Evolutionary conservation across 2,329 filamentous ascomycete species (phyloP).

Genomic region (Seiridium cupressi): DNA sequence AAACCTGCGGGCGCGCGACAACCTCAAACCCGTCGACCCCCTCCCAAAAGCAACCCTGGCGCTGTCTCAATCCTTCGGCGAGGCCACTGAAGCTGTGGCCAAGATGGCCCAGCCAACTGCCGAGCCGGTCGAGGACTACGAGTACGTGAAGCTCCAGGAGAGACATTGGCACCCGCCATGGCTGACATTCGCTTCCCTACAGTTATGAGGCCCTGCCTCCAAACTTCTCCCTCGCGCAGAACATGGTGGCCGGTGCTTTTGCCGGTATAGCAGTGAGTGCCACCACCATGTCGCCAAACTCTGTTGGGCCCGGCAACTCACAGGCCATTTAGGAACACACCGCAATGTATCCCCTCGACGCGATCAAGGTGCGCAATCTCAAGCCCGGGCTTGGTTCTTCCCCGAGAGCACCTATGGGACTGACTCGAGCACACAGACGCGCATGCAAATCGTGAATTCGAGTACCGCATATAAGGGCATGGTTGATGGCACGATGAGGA

Average conservation of each 20-base stretch:
- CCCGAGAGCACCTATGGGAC: not conserved
- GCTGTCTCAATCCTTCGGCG: slow-evolving; percentile 59
- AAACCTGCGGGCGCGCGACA: not conserved
- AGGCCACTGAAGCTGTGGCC: slow-evolving; percentile 65
- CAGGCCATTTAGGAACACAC: slow-evolving; percentile 74
- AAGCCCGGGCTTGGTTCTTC: slow-evolving; percentile 9
- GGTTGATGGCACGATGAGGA: slow-evolving; percentile 88
- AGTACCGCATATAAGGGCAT: slow-evolving; percentile 85
- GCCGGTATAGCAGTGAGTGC: slow-evolving; percentile 84
- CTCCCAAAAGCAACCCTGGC: slow-evolving; percentile 56
- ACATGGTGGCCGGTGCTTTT: slow-evolving; percentile 95
- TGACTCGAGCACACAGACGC: slow-evolving; percentile 60
- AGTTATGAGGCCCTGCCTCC: slow-evolving; percentile 91
- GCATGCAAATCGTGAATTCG: slow-evolving; percentile 93
- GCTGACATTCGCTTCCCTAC: slow-evolving; percentile 7
- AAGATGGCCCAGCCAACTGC: slow-evolving; percentile 67
- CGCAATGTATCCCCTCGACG: slow-evolving; percentile 98
- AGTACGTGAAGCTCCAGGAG: slow-evolving; percentile 45
- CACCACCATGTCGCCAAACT: slow-evolving; percentile 1
- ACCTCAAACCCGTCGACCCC: not conserved
- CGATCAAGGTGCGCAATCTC: slow-evolving; percentile 74
- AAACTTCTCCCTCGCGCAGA: slow-evolving; percentile 90
- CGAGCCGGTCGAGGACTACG: slow-evolving; percentile 64
- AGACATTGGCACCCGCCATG: no score
- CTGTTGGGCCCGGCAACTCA: slow-evolving; percentile 13